phyloP scores from a whole-genome alignment of 257 asterid species.

The Echites panduratus region DNA sequence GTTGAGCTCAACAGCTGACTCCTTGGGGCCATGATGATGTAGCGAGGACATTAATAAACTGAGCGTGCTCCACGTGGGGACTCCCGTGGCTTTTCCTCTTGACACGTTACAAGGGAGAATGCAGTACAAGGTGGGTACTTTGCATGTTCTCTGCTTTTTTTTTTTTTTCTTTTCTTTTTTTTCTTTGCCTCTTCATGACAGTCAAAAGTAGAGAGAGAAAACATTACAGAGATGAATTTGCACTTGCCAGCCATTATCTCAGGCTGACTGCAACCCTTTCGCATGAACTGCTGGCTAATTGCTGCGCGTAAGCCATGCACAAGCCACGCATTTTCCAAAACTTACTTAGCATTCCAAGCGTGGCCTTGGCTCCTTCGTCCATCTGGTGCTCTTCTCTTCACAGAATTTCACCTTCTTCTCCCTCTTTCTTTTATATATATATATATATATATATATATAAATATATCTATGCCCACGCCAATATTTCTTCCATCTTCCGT shows the following conservation, averaged over 20 bases:
- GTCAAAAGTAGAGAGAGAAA: slow-evolving; percentile 3
- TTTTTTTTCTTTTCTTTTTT: background rate
- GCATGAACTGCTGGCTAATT: background rate
- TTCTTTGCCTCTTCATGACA: background rate
- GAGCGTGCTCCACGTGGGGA: slow-evolving; percentile 8
- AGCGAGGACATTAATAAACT: background rate
- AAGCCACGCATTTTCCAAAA: slow-evolving; percentile 27
- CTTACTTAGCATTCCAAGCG: slow-evolving; percentile 15
- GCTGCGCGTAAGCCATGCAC: slow-evolving; percentile 28
- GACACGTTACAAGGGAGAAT: background rate
- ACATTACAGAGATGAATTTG: background rate
- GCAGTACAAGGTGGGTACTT: background rate
- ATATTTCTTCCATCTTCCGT: background rate
- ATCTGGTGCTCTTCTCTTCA: slow-evolving; percentile 9
- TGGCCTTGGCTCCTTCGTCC: slow-evolving; percentile 24
- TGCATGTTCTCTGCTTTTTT: background rate
- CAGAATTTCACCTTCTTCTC: too few relatives aligned
- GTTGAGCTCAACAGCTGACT: background rate
- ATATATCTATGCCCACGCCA: too few relatives aligned
- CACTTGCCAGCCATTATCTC: background rate
- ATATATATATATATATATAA: too few relatives aligned
- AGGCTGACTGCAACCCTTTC: slow-evolving; percentile 5
- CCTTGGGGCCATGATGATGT: background rate
- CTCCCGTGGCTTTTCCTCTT: background rate
- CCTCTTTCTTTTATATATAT: too few relatives aligned